Evolutionary conservation across 2,329 filamentous ascomycete genomes (phyloP).

Genomic region (Colletotrichum australisinense): DNA sequence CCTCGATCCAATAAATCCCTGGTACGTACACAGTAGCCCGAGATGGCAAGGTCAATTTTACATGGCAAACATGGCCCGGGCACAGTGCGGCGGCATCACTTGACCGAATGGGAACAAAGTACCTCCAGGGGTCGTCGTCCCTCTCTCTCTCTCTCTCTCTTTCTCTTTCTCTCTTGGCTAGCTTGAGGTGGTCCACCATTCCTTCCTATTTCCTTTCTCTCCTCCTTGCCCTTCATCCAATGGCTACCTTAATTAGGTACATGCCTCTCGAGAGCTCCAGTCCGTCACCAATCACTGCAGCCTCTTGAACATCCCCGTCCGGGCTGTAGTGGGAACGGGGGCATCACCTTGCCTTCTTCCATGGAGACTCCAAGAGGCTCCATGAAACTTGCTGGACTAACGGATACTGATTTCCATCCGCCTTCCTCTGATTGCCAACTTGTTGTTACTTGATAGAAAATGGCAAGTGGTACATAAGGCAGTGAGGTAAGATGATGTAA

Average conservation of each 20-base stretch:
- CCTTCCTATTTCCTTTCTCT: neutral
- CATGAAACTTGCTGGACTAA: neutral
- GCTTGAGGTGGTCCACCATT: neutral
- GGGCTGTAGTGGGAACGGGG: neutral
- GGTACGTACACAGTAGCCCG: neutral
- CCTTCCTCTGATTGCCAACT: neutral
- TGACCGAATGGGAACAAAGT: slow-evolving; percentile 5
- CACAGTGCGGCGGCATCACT: slow-evolving; percentile 14
- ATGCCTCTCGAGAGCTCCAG: neutral
- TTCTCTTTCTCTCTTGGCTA: too few species aligned
- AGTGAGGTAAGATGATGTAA: neutral
- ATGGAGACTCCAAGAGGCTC: neutral
- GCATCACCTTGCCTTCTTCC: neutral
- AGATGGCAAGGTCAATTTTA: slow-evolving; percentile 14
- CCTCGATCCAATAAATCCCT: too few species aligned
- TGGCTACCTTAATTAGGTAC: neutral
- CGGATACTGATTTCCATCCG: neutral
- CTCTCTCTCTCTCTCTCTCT: too few species aligned
- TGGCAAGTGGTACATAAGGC: too few species aligned
- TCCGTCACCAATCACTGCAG: neutral
- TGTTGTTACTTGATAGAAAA: too few species aligned
- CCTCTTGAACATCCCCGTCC: neutral
- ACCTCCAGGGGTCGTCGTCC: neutral
- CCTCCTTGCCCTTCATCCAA: neutral
- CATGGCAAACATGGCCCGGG: neutral